Conservation (phyloP, 2,329 filamentous ascomycete genomes). For the Xylariaceae sp. region DNA sequence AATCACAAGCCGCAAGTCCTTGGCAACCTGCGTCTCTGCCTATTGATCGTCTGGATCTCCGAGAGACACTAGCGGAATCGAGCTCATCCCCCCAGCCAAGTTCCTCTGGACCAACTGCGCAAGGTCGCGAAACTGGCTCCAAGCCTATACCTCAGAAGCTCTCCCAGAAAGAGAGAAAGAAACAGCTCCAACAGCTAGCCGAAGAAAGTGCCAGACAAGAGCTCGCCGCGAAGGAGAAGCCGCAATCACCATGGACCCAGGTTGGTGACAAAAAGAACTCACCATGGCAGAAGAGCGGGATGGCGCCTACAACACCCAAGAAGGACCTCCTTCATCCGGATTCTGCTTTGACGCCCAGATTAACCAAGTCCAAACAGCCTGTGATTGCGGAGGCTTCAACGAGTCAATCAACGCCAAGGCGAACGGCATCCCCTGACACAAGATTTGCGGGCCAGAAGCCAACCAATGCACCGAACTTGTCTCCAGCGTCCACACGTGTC, state of each 20-base stretch:
- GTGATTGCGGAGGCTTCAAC: conserved; percentile 39
- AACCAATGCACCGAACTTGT: conserved; percentile 32
- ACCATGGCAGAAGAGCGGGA: conserved; percentile 62
- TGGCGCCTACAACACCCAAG: conserved; percentile 44
- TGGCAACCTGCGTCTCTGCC: conserved; percentile 50
- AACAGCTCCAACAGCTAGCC: conserved; percentile 64
- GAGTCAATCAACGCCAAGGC: conserved; percentile 37
- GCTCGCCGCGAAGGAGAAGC: conserved; percentile 28
- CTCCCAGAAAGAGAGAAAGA: conserved; percentile 91
- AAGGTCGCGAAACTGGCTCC: conserved; percentile 39
- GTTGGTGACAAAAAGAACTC: conserved; percentile 38
- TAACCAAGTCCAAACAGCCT: conserved; percentile 38
- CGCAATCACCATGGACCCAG: conserved; percentile 44
- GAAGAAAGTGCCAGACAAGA: conserved; percentile 39
- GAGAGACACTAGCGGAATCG: conserved; percentile 66
- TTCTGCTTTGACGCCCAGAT: conserved; percentile 28
- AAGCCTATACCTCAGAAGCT: conserved; percentile 53
- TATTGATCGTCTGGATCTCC: conserved; percentile 64
- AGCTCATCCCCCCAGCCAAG: conserved; percentile 46
- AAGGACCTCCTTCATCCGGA: conserved; percentile 43
- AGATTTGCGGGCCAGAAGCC: conserved; percentile 54
- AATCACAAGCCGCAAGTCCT: conserved; percentile 34
- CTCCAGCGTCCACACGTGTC: conserved; percentile 29
- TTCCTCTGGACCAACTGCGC: conserved; percentile 49
- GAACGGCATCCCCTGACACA: conserved; percentile 57